phyloP scores from a whole-genome alignment of 2,329 filamentous ascomycete species.

The Diplocarpon mali region DNA sequence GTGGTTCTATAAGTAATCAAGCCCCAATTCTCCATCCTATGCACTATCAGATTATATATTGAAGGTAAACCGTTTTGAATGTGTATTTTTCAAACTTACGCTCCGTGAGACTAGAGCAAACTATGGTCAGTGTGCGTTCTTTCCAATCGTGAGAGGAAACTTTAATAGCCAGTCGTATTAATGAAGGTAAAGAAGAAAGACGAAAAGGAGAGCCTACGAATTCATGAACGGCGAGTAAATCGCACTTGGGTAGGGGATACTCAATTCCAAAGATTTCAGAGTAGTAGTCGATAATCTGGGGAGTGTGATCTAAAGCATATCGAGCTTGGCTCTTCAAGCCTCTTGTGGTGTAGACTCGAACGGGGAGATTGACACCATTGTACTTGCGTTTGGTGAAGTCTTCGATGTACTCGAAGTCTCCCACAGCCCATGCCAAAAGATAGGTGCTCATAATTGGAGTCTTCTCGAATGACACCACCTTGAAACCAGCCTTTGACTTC shows the following conservation, averaged over 20 bases:
- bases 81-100: constrained; percentile 42
- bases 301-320: constrained; percentile 82
- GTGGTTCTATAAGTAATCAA: constrained; percentile 93
- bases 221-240: constrained; percentile 84
- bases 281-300: constrained; percentile 91
- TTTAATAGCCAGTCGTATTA: constrained; percentile 5
- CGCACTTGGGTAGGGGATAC: constrained; percentile 85
- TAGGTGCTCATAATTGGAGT: constrained; percentile 89
- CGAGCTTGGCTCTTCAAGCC: constrained; percentile 89
- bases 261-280: constrained; percentile 90
- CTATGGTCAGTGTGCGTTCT: constrained; percentile 29
- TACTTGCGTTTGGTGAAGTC: constrained; percentile 82
- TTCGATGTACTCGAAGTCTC: constrained; percentile 95
- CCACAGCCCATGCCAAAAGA: constrained; percentile 85
- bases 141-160: neutral
- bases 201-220: constrained; percentile 47
- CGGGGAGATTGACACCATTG: constrained; percentile 80
- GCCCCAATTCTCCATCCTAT: constrained; percentile 60
- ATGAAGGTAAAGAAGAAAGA: neutral
- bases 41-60: constrained; percentile 2
- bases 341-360: constrained; percentile 89
- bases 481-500: constrained; percentile 50
- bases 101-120: constrained; percentile 44
- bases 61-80: neutral
- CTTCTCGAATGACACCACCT: constrained; percentile 66